These are phyloP conservation scores for Iberis amara DNA, from an alignment of 441 rosid genomes.

Conservation along the genomic window DNA sequence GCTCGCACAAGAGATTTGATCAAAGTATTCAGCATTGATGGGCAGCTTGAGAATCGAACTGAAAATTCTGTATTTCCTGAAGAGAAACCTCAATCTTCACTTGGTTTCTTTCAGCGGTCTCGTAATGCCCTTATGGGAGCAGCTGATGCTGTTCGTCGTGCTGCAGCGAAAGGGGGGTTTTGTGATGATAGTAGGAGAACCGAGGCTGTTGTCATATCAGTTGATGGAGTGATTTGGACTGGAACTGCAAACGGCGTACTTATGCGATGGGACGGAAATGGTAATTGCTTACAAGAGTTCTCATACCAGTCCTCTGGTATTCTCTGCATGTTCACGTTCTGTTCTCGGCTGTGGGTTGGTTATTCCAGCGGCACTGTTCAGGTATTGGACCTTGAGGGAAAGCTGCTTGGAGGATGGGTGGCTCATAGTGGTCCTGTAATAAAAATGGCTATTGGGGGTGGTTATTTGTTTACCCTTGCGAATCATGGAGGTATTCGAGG, in stretches of 20 bases:
- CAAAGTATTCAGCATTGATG: constrained; percentile 62
- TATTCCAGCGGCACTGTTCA: constrained; percentile 55
- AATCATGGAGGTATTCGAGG: constrained; percentile 73
- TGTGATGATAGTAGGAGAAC: constrained; percentile 59
- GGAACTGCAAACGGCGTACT: constrained; percentile 58
- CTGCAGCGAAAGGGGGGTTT: constrained; percentile 54
- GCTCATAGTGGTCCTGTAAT: constrained; percentile 66
- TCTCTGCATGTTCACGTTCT: constrained; percentile 54
- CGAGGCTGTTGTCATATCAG: constrained; percentile 43
- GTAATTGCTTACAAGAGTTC: constrained; percentile 54
- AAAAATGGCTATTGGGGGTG: constrained; percentile 48
- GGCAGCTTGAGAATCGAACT: constrained; percentile 56
- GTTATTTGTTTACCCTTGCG: constrained; percentile 60
- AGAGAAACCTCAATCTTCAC: constrained; percentile 54
- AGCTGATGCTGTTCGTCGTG: constrained; percentile 77
- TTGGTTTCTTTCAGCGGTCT: constrained; percentile 68
- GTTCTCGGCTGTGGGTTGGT: constrained; percentile 55
- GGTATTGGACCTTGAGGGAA: constrained; percentile 61
- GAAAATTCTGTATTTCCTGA: constrained; percentile 41
- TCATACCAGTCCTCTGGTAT: constrained; percentile 48
- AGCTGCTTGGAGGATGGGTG: constrained; percentile 52
- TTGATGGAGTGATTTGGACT: constrained; percentile 58
- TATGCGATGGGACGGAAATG: constrained; percentile 62
- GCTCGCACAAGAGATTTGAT: constrained; percentile 62
- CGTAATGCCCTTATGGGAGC: constrained; percentile 78